Percentiles rank a stretch among this genome's conserved stretches.
These are phyloP conservation scores for Penicillium lividum DNA, from an alignment of 495 filamentous ascomycete species.

Conservation along the genomic window DNA sequence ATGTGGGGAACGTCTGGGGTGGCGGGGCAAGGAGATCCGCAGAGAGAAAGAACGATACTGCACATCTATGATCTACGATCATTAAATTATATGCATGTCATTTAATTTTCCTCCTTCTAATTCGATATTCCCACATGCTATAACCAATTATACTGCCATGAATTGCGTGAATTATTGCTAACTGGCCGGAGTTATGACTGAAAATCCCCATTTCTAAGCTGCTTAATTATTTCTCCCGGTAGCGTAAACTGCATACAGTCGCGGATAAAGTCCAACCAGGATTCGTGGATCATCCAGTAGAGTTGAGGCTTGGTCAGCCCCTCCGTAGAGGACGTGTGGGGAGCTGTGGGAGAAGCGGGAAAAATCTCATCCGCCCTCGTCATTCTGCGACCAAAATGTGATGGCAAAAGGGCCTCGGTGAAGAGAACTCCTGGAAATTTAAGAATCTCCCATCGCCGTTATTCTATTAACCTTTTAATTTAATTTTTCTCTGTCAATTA, in stretches of 20 bases:
- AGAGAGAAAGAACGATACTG: not conserved
- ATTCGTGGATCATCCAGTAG: slow-evolving; percentile 5
- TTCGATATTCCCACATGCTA: no score
- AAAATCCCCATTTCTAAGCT: not conserved
- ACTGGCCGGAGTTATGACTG: no score
- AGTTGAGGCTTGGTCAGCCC: not conserved
- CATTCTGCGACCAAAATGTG: slow-evolving; percentile 7
- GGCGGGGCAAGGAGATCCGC: slow-evolving; percentile 8
- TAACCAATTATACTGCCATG: no score
- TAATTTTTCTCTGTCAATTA: not conserved
- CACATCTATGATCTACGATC: not conserved
- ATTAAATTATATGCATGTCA: no score
- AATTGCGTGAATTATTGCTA: no score
- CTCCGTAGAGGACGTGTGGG: slow-evolving; percentile 23
- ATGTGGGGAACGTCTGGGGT: slow-evolving; percentile 21
- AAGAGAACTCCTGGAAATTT: slow-evolving; percentile 11
- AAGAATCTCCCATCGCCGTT: slow-evolving; percentile 6
- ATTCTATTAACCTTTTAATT: slow-evolving; percentile 1
- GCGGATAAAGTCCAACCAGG: slow-evolving; percentile 27
- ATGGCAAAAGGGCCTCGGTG: slow-evolving; percentile 20
- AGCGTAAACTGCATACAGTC: not conserved
- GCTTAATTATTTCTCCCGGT: slow-evolving; percentile 7
- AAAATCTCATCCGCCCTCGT: slow-evolving; percentile 27
- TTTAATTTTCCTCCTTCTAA: no score
- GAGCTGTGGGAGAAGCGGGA: slow-evolving; percentile 32